phyloP scores from a whole-genome alignment of 1,139 yeast species.

The Candida tetrigidarum region DNA sequence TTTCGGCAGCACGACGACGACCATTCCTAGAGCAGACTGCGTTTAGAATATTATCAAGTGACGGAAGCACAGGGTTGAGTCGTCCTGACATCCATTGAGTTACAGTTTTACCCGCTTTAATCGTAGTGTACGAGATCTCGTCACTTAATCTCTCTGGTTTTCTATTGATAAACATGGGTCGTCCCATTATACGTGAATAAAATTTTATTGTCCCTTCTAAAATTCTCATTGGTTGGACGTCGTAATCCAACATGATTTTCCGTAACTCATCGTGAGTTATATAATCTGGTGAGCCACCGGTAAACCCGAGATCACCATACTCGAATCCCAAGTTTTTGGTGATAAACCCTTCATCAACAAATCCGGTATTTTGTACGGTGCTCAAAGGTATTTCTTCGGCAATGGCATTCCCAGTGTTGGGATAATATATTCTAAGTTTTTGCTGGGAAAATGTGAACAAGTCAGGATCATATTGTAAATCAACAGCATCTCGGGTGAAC shows the following conservation, averaged over 20 bases:
- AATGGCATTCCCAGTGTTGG: constrained; percentile 20
- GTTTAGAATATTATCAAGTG: neutral
- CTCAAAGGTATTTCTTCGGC: constrained; percentile 20
- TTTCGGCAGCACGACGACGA: neutral
- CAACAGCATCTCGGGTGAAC: neutral
- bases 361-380: constrained; percentile 21
- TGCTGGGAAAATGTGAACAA: neutral
- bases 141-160: neutral
- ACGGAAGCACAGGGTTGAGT: neutral
- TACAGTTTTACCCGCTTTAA: neutral
- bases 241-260: constrained; percentile 26
- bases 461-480: constrained; percentile 4
- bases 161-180: neutral
- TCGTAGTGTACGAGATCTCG: neutral
- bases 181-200: constrained; percentile 7
- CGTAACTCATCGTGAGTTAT: constrained; percentile 24
- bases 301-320: neutral
- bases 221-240: constrained; percentile 15
- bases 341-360: constrained; percentile 24
- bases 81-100: neutral
- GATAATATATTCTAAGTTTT: constrained; percentile 19
- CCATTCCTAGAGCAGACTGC: neutral
- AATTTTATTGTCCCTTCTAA: constrained; percentile 19
- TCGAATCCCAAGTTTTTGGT: neutral
- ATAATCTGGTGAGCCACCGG: neutral